Conservation (phyloP, 106 monocot species). For the Xerophyta viscosa region DNA sequence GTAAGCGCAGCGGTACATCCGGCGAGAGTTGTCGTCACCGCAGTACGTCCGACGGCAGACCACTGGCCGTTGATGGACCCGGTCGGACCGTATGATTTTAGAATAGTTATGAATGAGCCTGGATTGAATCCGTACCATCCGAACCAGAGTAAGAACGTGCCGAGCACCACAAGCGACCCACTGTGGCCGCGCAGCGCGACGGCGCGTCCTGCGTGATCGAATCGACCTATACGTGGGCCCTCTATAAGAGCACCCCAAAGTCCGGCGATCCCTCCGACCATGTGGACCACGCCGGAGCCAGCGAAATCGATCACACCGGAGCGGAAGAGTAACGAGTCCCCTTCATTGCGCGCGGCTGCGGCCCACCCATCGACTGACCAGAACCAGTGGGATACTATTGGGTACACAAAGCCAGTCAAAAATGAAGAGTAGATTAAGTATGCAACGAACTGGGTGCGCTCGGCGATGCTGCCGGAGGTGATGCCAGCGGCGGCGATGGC, state of each 20-base stretch:
- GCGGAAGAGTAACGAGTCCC: conserved; percentile 7
- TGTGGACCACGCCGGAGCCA: conserved; percentile 33
- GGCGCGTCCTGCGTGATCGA: conserved; percentile 15
- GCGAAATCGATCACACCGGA: conserved; percentile 32
- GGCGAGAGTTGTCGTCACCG: conserved; percentile 34
- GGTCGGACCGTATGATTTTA: conserved; percentile 13
- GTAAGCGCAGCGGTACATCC: conserved; percentile 26
- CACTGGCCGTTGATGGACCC: conserved; percentile 26
- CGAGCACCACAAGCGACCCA: conserved; percentile 37
- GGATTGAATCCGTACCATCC: conserved; percentile 47
- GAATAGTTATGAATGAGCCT: conserved; percentile 27
- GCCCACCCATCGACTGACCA: conserved; percentile 37
- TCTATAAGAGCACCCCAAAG: conserved; percentile 31
- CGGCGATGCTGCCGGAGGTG: conserved; percentile 40
- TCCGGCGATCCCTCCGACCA: conserved; percentile 33
- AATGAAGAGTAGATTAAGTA: conserved; percentile 37
- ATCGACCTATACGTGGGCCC: conserved; percentile 30
- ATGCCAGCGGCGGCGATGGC: conserved; percentile 58
- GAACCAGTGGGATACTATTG: conserved; percentile 34
- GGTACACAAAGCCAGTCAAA: conserved; percentile 43
- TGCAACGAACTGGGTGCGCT: conserved; percentile 36
- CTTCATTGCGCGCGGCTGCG: neutral
- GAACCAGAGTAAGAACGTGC: conserved; percentile 42
- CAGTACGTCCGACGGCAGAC: conserved; percentile 31
- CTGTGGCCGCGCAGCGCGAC: conserved; percentile 26